phyloP scores from a whole-genome alignment of 306 rosid genomes.

The Quercus aquifolioides region DNA sequence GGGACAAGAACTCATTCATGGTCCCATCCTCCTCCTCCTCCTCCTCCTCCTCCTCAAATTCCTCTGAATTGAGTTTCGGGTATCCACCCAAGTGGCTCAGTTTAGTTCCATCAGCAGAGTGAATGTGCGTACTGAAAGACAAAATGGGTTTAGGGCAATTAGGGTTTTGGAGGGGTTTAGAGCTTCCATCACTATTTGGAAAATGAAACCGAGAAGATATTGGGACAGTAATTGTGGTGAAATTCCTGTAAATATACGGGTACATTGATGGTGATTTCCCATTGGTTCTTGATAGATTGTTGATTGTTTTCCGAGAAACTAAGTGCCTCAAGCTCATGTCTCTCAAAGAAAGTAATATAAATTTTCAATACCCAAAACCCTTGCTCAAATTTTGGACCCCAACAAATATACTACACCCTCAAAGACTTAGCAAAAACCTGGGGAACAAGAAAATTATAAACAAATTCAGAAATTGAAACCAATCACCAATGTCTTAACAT shows the following conservation, averaged over 20 bases:
- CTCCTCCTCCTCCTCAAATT: neutral
- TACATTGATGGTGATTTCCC: slow-evolving; percentile 16
- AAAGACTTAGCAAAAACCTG: neutral
- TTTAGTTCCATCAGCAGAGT: slow-evolving; percentile 25
- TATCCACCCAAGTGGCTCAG: slow-evolving; percentile 19
- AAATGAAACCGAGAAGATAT: slow-evolving; percentile 14
- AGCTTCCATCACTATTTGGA: neutral
- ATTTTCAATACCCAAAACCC: neutral
- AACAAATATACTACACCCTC: neutral
- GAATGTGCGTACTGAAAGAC: slow-evolving; percentile 21
- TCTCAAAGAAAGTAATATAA: neutral
- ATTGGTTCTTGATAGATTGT: slow-evolving; percentile 28
- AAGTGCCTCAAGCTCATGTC: slow-evolving; percentile 50
- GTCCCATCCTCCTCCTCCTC: slow-evolving; percentile 42
- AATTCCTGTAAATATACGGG: neutral
- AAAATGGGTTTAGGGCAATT: slow-evolving; percentile 3
- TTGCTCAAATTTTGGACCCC: neutral
- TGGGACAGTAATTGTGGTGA: slow-evolving; percentile 8
- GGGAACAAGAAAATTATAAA: too few relatives aligned
- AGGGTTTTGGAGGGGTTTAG: slow-evolving; percentile 9
- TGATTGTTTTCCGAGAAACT: slow-evolving; percentile 29
- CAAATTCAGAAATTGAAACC: too few relatives aligned
- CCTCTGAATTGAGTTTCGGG: slow-evolving; percentile 7
- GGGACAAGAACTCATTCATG: slow-evolving; percentile 66
- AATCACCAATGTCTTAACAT: too few relatives aligned